Evolutionary conservation across 75 land plant genomes (phyloP), one percentile per base, ranked within the genome.

Genomic region (Cryptomeria japonica): DNA sequence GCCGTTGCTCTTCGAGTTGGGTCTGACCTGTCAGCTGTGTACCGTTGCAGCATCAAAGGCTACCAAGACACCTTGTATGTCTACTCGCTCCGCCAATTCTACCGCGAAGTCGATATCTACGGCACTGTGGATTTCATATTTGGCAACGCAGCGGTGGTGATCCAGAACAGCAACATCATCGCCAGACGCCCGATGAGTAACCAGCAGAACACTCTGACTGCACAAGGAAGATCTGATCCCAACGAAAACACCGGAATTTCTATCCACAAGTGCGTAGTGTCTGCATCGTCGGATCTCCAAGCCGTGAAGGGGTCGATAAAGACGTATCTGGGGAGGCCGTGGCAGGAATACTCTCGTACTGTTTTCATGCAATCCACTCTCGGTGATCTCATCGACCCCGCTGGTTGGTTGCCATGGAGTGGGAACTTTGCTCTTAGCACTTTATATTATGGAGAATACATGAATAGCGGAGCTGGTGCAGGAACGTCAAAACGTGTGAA

Each of bases 361-460:
- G 92, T 91, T n/a, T 34, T 87, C 84, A 44, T 90, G 89, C 78
- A 90, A 25, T 90, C 86, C 5, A 11, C 41, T 37, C 76, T 91
- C 3, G 32, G 41, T 83, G 89, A 80, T 77, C 34, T 79, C 5
- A 88, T 91, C 56, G 84, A 88, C 28, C 89, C 92, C 22, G 44
- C 88, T 0, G 89, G 92, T 19, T 91, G 92, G 92, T 75, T 90
- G 18, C 75, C 80, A 5, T 91, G 89, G 89, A 85, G 90, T 79
- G 51, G 55, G 28, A 61, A 75, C 51, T 87, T 86, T 41, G 89
- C 56, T 5, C 53, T 90, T 19, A 13, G 28, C 10, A 91, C 92
- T 0, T 70, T 88, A 38, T 91, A 80, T 87, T 91, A 78, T 46
- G 91, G 87, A 0, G 92, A 91, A 87, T 91, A 90, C 44, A 7